Evolutionary conservation across 352 stramenopile genomes (phyloP).

Genomic region (Phytophthora pinifolia): DNA sequence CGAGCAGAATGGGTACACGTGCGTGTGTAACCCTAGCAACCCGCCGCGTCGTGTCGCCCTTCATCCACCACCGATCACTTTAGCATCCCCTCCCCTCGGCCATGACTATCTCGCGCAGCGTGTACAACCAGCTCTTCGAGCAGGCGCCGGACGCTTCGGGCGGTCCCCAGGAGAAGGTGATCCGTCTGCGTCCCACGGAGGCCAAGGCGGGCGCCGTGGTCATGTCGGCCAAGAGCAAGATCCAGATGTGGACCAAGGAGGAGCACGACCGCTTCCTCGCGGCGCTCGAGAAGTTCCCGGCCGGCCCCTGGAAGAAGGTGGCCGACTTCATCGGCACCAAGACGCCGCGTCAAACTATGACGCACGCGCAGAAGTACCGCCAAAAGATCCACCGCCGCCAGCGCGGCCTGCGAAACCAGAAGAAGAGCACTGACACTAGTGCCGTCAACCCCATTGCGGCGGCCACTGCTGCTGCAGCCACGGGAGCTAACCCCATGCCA

Average conservation of each 20-base stretch:
- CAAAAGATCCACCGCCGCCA: constrained; percentile 81
- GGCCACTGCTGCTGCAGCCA: neutral
- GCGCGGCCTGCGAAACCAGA: constrained; percentile 75
- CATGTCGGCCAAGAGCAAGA: constrained; percentile 80
- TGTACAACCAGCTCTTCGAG: constrained; percentile 87
- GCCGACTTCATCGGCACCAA: constrained; percentile 84
- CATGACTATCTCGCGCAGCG: constrained; percentile 83
- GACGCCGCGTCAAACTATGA: constrained; percentile 94
- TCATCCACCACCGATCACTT: constrained; percentile 33
- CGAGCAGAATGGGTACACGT: constrained; percentile 32
- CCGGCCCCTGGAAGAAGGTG: constrained; percentile 87
- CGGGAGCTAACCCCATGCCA: constrained; percentile 16
- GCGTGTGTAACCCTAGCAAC: constrained; percentile 18
- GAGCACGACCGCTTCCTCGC: constrained; percentile 86
- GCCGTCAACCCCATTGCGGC: neutral
- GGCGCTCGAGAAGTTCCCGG: constrained; percentile 83
- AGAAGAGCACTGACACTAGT: constrained; percentile 34
- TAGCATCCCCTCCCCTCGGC: constrained; percentile 4
- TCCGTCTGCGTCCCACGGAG: constrained; percentile 74
- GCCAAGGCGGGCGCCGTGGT: constrained; percentile 78
- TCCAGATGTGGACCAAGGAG: constrained; percentile 87
- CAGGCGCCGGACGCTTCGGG: constrained; percentile 35
- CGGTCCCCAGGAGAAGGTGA: constrained; percentile 60
- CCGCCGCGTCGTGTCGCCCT: constrained; percentile 11
- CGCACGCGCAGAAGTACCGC: constrained; percentile 82